phyloP scores from a whole-genome alignment of 2,329 filamentous ascomycete genomes.

The Metarhizium anisopliae region DNA sequence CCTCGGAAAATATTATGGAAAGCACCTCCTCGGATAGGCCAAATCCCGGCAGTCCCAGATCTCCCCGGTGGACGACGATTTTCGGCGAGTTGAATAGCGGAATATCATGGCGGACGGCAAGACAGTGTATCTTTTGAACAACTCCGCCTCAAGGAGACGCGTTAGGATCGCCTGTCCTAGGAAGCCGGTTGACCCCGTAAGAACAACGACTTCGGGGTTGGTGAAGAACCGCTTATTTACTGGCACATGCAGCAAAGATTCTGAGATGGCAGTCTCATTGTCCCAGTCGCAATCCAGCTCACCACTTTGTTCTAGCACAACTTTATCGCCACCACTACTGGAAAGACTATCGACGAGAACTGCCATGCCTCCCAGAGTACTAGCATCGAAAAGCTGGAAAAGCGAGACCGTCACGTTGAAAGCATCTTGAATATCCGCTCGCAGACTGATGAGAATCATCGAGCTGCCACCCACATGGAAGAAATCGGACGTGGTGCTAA shows the following conservation, averaged over 20 bases:
- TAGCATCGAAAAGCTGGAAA: neutral
- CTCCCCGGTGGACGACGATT: conserved; percentile 25
- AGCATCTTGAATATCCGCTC: neutral
- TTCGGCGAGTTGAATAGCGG: conserved; percentile 12
- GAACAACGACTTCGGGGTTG: neutral
- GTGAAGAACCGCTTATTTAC: neutral
- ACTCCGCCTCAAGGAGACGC: conserved; percentile 21
- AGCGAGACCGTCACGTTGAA: neutral
- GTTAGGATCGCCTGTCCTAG: conserved; percentile 30
- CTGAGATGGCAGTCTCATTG: neutral
- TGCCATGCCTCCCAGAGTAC: neutral
- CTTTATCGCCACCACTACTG: neutral
- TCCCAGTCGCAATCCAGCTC: neutral
- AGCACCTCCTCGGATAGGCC: conserved; percentile 22
- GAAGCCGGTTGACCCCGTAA: conserved; percentile 32
- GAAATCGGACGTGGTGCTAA: neutral
- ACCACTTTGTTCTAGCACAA: neutral
- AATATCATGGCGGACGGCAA: conserved; percentile 24
- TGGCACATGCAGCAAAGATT: conserved; percentile 1
- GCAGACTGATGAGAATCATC: neutral
- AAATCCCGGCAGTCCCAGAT: conserved; percentile 23
- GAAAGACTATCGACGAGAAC: neutral
- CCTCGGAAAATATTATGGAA: neutral
- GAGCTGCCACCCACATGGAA: neutral
- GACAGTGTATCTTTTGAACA: conserved; percentile 31